phyloP scores from a whole-genome alignment of 164 flowering plant species.

The Brasenia schreberi region DNA sequence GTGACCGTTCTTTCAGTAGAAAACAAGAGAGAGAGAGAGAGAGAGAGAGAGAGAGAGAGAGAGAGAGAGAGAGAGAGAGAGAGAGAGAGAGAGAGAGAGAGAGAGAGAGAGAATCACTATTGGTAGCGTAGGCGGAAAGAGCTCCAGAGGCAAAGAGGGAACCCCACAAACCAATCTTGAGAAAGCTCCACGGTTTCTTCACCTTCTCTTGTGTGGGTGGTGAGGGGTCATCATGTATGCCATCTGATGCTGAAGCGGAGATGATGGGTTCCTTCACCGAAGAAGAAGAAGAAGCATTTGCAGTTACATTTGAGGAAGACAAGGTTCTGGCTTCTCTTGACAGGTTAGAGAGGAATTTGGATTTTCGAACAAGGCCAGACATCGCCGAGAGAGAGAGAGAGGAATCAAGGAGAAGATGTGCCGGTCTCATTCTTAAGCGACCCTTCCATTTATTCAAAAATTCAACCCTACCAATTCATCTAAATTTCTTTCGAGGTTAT shows the following conservation, averaged over 20 bases:
- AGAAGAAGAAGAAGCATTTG: slow-evolving; percentile 6
- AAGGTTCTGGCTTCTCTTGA: not conserved
- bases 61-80: too few species aligned
- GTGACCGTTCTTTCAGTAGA: too few species aligned
- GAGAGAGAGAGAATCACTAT: slow-evolving; percentile 19
- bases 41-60: too few species aligned
- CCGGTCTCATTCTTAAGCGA: too few species aligned
- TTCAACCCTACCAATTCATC: too few species aligned
- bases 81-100: not conserved
- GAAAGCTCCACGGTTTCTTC: slow-evolving; percentile 25
- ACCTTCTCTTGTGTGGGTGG: slow-evolving; percentile 7
- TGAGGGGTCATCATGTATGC: slow-evolving; percentile 12
- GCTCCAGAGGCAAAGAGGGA: slow-evolving; percentile 39
- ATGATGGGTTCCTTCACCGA: slow-evolving; percentile 16
- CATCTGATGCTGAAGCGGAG: slow-evolving; percentile 18
- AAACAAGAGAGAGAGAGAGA: too few species aligned
- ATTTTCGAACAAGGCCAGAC: not conserved
- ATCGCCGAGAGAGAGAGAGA: too few species aligned
- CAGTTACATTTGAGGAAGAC: not conserved
- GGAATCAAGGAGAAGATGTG: too few species aligned
- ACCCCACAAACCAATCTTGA: slow-evolving; percentile 27
- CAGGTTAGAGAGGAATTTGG: not conserved
- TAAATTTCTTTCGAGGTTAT: too few species aligned
- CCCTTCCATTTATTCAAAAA: too few species aligned
- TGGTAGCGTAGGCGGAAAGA: slow-evolving; percentile 41